A percentile compares a stretch with the other conserved stretches of the same genome.
These are phyloP conservation scores for Colletotrichum australisinense DNA, from an alignment of 2,329 filamentous ascomycete species.

Conservation along the genomic window DNA sequence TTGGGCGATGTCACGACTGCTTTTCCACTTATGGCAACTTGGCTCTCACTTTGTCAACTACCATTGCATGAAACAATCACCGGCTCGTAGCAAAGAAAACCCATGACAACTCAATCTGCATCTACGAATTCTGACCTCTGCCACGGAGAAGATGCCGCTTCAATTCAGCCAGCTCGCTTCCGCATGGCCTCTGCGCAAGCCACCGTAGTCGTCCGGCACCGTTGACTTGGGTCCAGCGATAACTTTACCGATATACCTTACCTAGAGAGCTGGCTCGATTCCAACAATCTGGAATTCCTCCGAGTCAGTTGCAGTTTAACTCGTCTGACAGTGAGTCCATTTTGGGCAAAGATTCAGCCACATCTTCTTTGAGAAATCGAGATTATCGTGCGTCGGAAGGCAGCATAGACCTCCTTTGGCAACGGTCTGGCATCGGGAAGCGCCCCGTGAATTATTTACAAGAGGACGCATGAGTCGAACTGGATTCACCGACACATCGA, in stretches of 20 bases:
- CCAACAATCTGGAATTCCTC: background rate
- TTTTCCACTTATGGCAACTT: background rate
- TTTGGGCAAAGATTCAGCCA: background rate
- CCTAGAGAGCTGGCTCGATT: background rate
- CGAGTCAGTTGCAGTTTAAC: background rate
- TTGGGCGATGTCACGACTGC: background rate
- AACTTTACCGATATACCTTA: background rate
- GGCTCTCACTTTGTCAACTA: background rate
- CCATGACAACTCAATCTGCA: background rate
- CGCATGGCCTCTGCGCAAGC: background rate
- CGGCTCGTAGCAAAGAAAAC: background rate
- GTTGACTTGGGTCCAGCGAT: background rate
- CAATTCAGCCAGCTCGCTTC: background rate
- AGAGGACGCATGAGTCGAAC: background rate
- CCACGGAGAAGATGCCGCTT: background rate
- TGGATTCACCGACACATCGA: background rate
- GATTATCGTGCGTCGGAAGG: background rate
- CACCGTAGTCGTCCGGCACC: background rate
- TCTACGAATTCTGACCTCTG: no score
- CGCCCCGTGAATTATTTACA: background rate
- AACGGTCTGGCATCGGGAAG: background rate
- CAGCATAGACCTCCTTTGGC: background rate
- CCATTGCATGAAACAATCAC: background rate
- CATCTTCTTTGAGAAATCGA: background rate
- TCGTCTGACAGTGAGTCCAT: background rate